Evolutionary conservation across 176 grass and related monocot species (phyloP), one percentile per base, ranked within the genome.

Genomic region (Carex kokanica): DNA sequence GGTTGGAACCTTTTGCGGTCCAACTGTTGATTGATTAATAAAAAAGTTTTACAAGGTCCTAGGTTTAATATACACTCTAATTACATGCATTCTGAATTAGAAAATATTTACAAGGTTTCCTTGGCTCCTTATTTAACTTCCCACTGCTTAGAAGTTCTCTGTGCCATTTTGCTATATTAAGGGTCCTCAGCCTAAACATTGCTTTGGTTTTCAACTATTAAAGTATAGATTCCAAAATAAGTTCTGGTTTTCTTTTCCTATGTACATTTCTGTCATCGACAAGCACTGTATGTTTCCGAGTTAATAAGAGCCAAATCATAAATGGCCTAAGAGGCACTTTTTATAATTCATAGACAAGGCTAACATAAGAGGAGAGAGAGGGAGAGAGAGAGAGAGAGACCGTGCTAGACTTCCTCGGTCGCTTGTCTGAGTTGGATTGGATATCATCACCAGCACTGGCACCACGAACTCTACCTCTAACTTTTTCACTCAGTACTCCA

Each of bases 391-490:
- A 72, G 4, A 74, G 54, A 57, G 43, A 73, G 81, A 93, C 93
- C 85, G 80, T 93, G 96, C 96, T 95, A 43, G 96, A 81, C 77
- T 99, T 99, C 86, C 96, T 90, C 20, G 62, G 78, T 65, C 89
- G 83, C 88, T 95, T 99, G 64, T 90, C 91, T 58, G 87, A 84
- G 60, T 81, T 85, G 78, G 80, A 86, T 13, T 83, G 75, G 64
- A 55, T 60, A 57, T 86, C 89, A 27, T 80, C 88, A 25, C 41
- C 59, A 62, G 5, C 60, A 52, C 14, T 66, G 40, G 60, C 64
- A 83, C 43, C 53, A 78, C 31, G 38, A 3, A 85, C 54, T 41
- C 81, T 64, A 17, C 84, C 85, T 69, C 52, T 90, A 78, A 40
- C 59, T 78, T 51, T 90, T 75, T 95, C 79, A 73, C 89, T 90